Conservation (phyloP, 768 basidiomycete genomes). For the Boletus edulis region DNA sequence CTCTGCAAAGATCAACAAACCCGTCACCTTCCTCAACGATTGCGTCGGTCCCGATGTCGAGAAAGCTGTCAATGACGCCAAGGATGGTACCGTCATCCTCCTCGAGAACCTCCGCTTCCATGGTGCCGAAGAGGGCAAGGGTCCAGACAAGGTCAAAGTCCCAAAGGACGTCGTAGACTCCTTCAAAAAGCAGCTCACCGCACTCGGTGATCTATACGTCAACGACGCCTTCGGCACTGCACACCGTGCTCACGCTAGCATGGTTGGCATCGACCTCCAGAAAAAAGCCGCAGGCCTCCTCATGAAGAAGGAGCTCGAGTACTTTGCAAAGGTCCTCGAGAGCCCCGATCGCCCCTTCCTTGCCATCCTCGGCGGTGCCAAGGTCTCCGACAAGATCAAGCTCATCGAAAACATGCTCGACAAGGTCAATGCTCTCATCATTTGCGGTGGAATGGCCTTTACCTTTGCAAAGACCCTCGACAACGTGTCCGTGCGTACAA, state of each 20-base stretch:
- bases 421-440: slow-evolving; percentile 95
- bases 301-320: slow-evolving; percentile 98
- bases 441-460: slow-evolving; percentile 98
- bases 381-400: slow-evolving; percentile 98
- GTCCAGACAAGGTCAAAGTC: slow-evolving; percentile 95
- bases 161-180: slow-evolving; percentile 73
- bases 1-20: slow-evolving; percentile 37
- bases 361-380: slow-evolving; percentile 97
- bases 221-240: slow-evolving; percentile 99
- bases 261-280: slow-evolving; percentile 94
- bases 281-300: slow-evolving; percentile 95
- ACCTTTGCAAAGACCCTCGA: slow-evolving; percentile 97
- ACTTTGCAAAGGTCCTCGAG: slow-evolving; percentile 97
- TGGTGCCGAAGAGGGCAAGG: slow-evolving; percentile 97
- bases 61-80: slow-evolving; percentile 59
- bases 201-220: slow-evolving; percentile 93
- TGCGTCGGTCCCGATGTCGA: slow-evolving; percentile 88
- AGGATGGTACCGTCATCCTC: slow-evolving; percentile 72
- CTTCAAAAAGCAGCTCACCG: slow-evolving; percentile 87
- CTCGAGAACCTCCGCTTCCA: slow-evolving; percentile 99
- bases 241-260: slow-evolving; percentile 96
- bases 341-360: slow-evolving; percentile 94
- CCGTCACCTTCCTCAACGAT: slow-evolving; percentile 80
- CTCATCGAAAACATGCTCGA: slow-evolving; percentile 99
- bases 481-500: slow-evolving; percentile 56